These are phyloP conservation scores for Trichoderma guizhouense DNA, from an alignment of 2,329 filamentous ascomycete genomes.

Conservation along the genomic window DNA sequence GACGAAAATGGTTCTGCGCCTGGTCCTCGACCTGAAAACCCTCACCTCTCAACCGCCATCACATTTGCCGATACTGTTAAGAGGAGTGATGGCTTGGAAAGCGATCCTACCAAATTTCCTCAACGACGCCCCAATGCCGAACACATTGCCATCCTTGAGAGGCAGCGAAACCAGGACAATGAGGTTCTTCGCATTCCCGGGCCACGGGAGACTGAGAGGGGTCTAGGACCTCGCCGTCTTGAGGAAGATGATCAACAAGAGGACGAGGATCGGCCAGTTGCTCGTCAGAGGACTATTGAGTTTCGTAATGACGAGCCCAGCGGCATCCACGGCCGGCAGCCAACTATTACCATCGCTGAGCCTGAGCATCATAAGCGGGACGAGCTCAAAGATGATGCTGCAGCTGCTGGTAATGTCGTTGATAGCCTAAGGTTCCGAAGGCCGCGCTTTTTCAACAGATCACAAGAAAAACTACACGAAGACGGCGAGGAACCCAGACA, in stretches of 20 bases:
- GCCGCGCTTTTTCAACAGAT: conserved; percentile 37
- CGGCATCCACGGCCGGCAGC: conserved; percentile 39
- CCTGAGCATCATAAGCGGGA: conserved; percentile 44
- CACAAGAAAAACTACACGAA: conserved; percentile 39
- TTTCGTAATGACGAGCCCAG: conserved; percentile 26
- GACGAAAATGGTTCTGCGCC: background rate
- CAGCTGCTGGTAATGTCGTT: conserved; percentile 39
- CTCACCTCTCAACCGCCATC: conserved; percentile 42
- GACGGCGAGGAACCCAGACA: conserved; percentile 27
- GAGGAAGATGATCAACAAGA: conserved; percentile 39
- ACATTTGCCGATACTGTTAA: conserved; percentile 67
- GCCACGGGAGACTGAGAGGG: conserved; percentile 83
- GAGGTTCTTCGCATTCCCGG: conserved; percentile 84
- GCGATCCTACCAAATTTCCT: conserved; percentile 44
- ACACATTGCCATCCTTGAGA: conserved; percentile 84
- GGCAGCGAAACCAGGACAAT: conserved; percentile 73
- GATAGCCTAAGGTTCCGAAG: conserved; percentile 44
- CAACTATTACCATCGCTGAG: conserved; percentile 66
- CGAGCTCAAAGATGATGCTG: conserved; percentile 41
- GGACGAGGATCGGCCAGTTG: conserved; percentile 32
- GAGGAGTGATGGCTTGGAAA: conserved; percentile 53
- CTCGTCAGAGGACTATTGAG: conserved; percentile 26
- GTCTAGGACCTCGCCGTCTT: conserved; percentile 63
- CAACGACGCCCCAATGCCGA: conserved; percentile 63
- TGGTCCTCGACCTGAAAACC: background rate